Evolutionary conservation across 768 basidiomycete genomes (phyloP).

Genomic region (Paxillus rubicundulus): DNA sequence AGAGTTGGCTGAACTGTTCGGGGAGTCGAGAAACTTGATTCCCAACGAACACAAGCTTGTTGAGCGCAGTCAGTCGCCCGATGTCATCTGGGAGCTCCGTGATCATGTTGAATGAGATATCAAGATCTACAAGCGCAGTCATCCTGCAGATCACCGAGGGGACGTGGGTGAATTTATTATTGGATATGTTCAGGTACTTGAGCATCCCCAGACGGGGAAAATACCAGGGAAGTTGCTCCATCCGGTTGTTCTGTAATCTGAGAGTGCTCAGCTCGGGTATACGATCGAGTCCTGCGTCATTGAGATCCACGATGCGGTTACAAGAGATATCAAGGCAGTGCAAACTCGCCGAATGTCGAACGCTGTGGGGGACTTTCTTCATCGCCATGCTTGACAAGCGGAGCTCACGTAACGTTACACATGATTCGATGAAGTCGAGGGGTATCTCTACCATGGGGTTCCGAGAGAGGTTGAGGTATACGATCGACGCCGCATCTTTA

Average conservation of each 20-base stretch:
- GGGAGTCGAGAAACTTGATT: constrained; percentile 80
- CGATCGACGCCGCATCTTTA: constrained; percentile 77
- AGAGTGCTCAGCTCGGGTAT: constrained; percentile 68
- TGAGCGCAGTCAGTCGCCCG: constrained; percentile 63
- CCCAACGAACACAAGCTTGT: constrained; percentile 78
- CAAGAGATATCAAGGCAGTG: constrained; percentile 84
- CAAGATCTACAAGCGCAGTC: constrained; percentile 73
- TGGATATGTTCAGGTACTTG: constrained; percentile 85
- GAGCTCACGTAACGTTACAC: constrained; percentile 78
- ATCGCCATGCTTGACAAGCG: constrained; percentile 89
- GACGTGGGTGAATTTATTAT: constrained; percentile 84
- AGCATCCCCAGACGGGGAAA: constrained; percentile 74
- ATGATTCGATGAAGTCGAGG: constrained; percentile 92
- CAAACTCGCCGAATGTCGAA: constrained; percentile 71
- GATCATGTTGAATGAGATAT: constrained; percentile 93
- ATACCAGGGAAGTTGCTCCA: constrained; percentile 82
- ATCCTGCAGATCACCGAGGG: constrained; percentile 77
- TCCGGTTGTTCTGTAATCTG: constrained; percentile 85
- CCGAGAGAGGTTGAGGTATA: constrained; percentile 82
- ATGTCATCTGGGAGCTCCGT: constrained; percentile 78
- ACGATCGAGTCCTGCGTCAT: constrained; percentile 79
- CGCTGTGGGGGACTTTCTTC: constrained; percentile 85
- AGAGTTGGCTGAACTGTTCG: constrained; percentile 50
- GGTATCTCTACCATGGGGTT: constrained; percentile 97
- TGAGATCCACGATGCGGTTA: constrained; percentile 87